Evolutionary conservation across 768 basidiomycete species (phyloP), one percentile per base, ranked within the genome.

Genomic region (Psilocybe cyanescens): DNA sequence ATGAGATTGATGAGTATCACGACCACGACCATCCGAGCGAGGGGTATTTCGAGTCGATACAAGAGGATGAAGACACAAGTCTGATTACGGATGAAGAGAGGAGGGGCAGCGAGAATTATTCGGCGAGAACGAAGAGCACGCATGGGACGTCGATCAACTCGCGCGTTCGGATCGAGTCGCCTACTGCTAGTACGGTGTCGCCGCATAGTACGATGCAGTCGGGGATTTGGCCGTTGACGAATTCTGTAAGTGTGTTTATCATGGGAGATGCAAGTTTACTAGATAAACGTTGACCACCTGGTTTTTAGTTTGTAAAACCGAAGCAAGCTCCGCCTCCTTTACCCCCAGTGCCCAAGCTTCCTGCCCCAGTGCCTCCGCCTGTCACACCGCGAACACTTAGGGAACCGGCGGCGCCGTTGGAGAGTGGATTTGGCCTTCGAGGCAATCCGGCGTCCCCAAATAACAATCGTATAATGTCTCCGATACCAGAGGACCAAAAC

Each of bases 111-210:
- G 54, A 55, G 37, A 39, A 57, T 19, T 24, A 39, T 8, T 16
- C 17, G 30, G 14, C 19, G 44, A 14, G 58, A 30, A n/a, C 58
- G 30, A 59, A 58, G 8, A 60, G 46, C 30, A 46, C 47, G 19
- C 55, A 61, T 48, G 47, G 48, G 11, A 62, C 57, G 11, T 66
- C 67, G 8, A 61, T 66, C 3, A 60, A 68, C 30, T 66, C 67
- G 17, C 29, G 59, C 54, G 59, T 68, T n/a, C 57, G 54, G 9
- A 50, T 68, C 16, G 30, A 61, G 5, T 61, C 67, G 11, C 67
- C 67, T 16, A 59, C 67, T 6, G 55, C 55, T 8, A 68, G 61
- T 30, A 54, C 63, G 11, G 44, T 52, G 3, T 66, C 65, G 9
- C 67, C 53, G 11, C 62, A 57, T 11, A 58, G 51, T 49, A 60